These are phyloP conservation scores for Ustilago trichophora DNA, from an alignment of 1,284 basidiomycete genomes.

Conservation along the genomic window DNA sequence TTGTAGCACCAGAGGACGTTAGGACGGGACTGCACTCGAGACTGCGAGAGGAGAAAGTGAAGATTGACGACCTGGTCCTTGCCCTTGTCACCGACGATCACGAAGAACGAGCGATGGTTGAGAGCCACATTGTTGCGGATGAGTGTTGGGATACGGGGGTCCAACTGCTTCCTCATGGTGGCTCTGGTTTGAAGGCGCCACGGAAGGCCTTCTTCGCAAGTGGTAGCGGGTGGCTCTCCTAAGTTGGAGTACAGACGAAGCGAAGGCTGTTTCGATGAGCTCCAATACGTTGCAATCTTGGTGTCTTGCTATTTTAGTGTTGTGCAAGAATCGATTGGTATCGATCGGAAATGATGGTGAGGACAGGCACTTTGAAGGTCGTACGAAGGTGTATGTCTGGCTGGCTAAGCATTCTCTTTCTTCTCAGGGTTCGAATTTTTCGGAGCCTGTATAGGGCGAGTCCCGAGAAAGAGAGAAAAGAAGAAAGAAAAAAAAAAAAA, in stretches of 20 bases:
- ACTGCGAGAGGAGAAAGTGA: constrained; percentile 76
- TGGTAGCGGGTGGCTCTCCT: background rate
- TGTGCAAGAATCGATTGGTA: too few relatives aligned
- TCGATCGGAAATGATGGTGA: too few relatives aligned
- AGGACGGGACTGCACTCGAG: constrained; percentile 55
- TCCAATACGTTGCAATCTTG: background rate
- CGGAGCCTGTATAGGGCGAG: too few relatives aligned
- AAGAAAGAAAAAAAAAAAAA: background rate
- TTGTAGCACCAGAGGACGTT: constrained; percentile 64
- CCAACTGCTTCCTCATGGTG: constrained; percentile 68
- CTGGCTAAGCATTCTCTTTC: constrained; percentile 5
- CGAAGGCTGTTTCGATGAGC: too few relatives aligned
- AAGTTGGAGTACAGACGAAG: background rate
- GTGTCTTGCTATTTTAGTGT: too few relatives aligned
- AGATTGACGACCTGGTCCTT: constrained; percentile 96
- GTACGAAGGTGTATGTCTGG: too few relatives aligned
- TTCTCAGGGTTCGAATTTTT: constrained; percentile 18
- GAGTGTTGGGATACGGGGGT: constrained; percentile 89
- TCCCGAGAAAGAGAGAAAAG: constrained; percentile 8
- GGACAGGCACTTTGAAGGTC: too few relatives aligned
- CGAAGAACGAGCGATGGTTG: constrained; percentile 94
- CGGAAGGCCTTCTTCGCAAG: background rate
- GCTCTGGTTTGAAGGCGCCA: constrained; percentile 6
- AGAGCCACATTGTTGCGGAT: constrained; percentile 85
- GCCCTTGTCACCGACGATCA: constrained; percentile 93